Base-by-base conservation (phyloP, 2,329 filamentous ascomycete species). In the Tolypocladium ovalisporum region DNA sequence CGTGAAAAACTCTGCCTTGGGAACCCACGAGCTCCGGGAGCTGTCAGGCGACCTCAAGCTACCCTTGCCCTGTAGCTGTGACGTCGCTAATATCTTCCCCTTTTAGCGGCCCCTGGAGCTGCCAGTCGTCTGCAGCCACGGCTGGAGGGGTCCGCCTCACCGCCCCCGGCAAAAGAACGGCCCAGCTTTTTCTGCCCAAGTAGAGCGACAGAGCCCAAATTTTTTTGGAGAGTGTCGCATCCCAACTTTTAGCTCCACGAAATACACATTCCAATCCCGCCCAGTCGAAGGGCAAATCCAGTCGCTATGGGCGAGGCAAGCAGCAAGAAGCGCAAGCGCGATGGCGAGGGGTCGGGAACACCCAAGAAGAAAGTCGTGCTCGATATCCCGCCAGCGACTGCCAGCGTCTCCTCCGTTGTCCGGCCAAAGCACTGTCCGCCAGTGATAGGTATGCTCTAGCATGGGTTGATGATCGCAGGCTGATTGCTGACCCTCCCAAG, bases 321-420 rank as follows among this genome's bases (percentile, higher is more conserved):
- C 59, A 70, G 65, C 58, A 79, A 79, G 66, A 84, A 85, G 70
- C 75, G 81, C 58, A 84, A 84, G 71, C 74, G 79, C 60, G 71
- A 72, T 22, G 72, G 72, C 40, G 75, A 76, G 13, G 65, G 69
- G 42, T 64, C 68, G 2, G 67, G 70, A 1, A 76, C 75, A 57
- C 69, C 74, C 29, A 77, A 79, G 61, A 84, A 76, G 68, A 83
- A 82, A 69, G 76, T 79, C n/a, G 72, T 74, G 52, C 70, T 80
- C 44, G 72, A 78, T 62, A 66, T 70, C n/a, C 61, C 70, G 19
- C 64, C 71, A 53, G 61, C 71, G 29, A 72, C 68, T 37, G 71
- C 79, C 56, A 75, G 70, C 47, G 72, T 84, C 35, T 73, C 77
- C 36, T 75, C 79, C 2, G 65, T 81, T 17, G 69, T 77, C 32